Base-by-base conservation (phyloP, 169 alveolate genomes). In the Plasmodium reichenowi region DNA sequence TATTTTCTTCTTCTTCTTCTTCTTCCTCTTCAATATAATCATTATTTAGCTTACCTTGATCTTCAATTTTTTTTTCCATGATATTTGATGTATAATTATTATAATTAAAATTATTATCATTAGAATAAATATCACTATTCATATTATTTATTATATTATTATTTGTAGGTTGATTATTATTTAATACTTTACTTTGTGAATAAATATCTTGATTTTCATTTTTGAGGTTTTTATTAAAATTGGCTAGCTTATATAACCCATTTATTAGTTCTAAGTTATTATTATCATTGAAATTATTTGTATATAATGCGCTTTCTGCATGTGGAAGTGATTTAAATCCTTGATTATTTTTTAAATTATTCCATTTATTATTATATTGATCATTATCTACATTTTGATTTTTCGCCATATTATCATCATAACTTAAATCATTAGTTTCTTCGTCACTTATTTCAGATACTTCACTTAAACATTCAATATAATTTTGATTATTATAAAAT, bases 371-470 rank as follows among this genome's bases (percentile, higher is more conserved):
- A 38, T 29, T 52, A 52, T 52, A 5, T n/a, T 22, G 38, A 50
- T 17, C 24, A 15, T 29, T 29, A 47, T 32, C 7, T 2, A 5
- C 5, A 26, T 10, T 72, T 56, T 56, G 64, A 13, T 56, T 56
- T 22, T 56, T 10, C 3, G 10, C 67, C 45, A 32, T 50, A 29
- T 47, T 9, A 56, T 38, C 47, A n/a, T 12, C 38, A 38, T 75
- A 15, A 29, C 54, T 43, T 26, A 3, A 9, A 22, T 38, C 59
- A 15, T 66, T 73, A 43, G 20, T 60, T 17, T 64, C 92, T 2
- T 86, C 86, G 26, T 86, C 92, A 71, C 88, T 86, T 59, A 86
- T 86, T 50, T 86, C 92, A 1, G 92, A 86, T 12, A 86, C 92
- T 6, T 86, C 92, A n/a, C 92, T 86, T 24, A 86, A 47, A 22